Conservation (phyloP, 1,139 yeast species). For the Saccharomyces hybrid region DNA sequence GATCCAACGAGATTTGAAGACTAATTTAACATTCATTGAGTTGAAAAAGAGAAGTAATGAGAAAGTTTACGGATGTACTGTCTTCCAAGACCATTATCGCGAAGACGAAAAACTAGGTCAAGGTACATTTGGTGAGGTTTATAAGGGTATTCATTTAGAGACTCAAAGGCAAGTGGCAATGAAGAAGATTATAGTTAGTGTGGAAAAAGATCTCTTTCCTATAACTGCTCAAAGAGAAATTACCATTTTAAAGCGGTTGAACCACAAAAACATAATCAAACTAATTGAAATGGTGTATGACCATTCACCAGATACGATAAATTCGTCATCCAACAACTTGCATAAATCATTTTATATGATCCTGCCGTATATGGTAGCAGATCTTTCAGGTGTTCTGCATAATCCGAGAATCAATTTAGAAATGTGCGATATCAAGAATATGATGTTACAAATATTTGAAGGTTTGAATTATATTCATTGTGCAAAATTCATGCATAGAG, state of each 20-base stretch:
- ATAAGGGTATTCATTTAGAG: conserved; percentile 53
- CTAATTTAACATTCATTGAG: conserved; percentile 25
- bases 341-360: conserved; percentile 64
- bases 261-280: conserved; percentile 65
- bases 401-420: conserved; percentile 63
- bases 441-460: conserved; percentile 65
- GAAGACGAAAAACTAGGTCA: conserved; percentile 71
- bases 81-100: conserved; percentile 38
- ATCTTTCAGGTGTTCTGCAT: conserved; percentile 83
- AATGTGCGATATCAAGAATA: conserved; percentile 70
- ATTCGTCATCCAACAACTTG: conserved; percentile 25
- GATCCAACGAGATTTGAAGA: conserved; percentile 23
- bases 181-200: conserved; percentile 74
- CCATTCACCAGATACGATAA: conserved; percentile 34
- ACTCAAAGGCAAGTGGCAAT: conserved; percentile 65
- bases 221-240: conserved; percentile 93
- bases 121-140: conserved; percentile 87
- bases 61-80: conserved; percentile 30
- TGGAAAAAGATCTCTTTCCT: conserved; percentile 88
- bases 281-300: conserved; percentile 78
- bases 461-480: conserved; percentile 83
- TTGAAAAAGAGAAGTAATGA: conserved; percentile 23
- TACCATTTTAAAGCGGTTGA: conserved; percentile 64
- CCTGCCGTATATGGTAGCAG: conserved; percentile 89
- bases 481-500: conserved; percentile 68